Conservation (phyloP, 257 asterid genomes). For the Misopates orontium region DNA sequence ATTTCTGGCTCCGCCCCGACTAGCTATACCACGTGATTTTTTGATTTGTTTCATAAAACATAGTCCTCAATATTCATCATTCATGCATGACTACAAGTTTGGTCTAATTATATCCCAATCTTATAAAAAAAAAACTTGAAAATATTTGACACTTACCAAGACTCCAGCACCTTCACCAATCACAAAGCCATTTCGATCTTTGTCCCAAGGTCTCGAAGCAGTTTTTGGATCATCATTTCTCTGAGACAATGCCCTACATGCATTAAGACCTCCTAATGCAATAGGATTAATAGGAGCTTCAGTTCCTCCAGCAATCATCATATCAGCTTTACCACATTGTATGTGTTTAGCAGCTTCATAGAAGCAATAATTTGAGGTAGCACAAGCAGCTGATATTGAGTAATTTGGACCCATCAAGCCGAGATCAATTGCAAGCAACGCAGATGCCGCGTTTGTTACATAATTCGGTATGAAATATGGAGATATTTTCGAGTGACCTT, state of each 20-base stretch:
- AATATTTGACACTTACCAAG: conserved; percentile 36
- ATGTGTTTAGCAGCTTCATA: conserved; percentile 46
- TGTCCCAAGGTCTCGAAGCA: conserved; percentile 86
- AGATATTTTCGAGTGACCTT: conserved; percentile 47
- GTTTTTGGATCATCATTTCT: conserved; percentile 39
- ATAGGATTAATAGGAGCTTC: conserved; percentile 35
- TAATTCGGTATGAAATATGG: conserved; percentile 52
- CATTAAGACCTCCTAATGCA: conserved; percentile 50
- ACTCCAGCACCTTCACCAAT: conserved; percentile 76
- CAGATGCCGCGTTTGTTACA: conserved; percentile 53
- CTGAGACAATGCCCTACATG: conserved; percentile 50
- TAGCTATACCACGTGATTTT: too few species aligned
- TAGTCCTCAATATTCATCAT: too few species aligned
- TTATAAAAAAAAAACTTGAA: too few species aligned
- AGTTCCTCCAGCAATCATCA: conserved; percentile 47
- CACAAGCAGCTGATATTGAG: conserved; percentile 49
- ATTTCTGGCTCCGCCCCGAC: too few species aligned
- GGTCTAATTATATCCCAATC: too few species aligned
- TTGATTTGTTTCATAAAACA: too few species aligned
- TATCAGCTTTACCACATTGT: conserved; percentile 46
- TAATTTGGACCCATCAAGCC: conserved; percentile 55
- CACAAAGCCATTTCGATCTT: conserved; percentile 67
- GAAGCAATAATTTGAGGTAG: conserved; percentile 54
- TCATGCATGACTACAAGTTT: too few species aligned
- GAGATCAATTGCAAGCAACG: conserved; percentile 40